Evolutionary conservation across 176 grass and related monocot species (phyloP).

Genomic region (Lolium multiflorum): DNA sequence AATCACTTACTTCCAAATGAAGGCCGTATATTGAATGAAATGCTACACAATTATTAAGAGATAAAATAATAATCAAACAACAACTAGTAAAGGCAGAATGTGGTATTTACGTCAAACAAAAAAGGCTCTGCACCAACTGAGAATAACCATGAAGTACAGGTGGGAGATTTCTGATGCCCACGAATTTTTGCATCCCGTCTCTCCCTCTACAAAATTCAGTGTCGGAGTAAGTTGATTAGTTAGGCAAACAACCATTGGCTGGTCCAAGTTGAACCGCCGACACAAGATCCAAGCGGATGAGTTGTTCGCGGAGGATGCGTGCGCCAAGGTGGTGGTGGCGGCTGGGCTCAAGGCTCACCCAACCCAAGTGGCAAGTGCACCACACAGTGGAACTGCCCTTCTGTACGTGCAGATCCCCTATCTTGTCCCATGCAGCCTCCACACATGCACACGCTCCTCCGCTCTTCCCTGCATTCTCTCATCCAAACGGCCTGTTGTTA

Average conservation of each 20-base stretch:
- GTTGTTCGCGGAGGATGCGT: not conserved
- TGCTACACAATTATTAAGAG: too few species aligned
- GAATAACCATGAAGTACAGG: too few species aligned
- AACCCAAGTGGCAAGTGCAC: constrained; percentile 26
- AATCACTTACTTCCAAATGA: too few species aligned
- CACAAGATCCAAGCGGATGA: constrained; percentile 33
- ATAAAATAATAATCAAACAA: too few species aligned
- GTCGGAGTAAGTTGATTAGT: too few species aligned
- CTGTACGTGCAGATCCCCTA: constrained; percentile 22
- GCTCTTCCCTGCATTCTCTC: not conserved
- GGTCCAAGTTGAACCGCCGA: constrained; percentile 24
- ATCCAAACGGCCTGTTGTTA: not conserved
- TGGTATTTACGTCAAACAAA: too few species aligned
- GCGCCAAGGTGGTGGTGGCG: not conserved
- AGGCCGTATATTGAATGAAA: too few species aligned
- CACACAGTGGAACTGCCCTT: constrained; percentile 15
- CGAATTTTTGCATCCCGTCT: too few species aligned
- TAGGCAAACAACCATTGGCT: not conserved
- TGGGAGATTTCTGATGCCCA: too few species aligned
- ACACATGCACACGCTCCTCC: not conserved
- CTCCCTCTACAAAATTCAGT: too few species aligned
- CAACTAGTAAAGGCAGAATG: too few species aligned
- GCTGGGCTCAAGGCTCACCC: not conserved
- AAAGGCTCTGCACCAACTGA: too few species aligned
- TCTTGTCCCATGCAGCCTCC: constrained; percentile 14